Conservation (phyloP, 495 filamentous ascomycete species). For the Neurospora tetraspora region DNA sequence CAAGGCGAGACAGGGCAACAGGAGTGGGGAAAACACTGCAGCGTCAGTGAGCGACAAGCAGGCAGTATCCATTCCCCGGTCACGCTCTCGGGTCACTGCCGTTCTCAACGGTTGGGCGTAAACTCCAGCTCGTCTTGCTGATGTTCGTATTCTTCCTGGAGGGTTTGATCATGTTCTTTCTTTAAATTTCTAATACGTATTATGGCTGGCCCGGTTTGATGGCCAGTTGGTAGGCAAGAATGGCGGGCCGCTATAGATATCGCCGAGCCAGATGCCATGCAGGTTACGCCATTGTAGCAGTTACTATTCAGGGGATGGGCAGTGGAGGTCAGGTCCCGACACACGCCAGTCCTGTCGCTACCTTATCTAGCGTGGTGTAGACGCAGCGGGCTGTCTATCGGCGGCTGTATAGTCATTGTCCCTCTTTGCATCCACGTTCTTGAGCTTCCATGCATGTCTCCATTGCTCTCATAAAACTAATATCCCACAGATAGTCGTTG, state of each 20-base stretch:
- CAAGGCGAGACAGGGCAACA: background rate
- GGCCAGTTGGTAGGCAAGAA: background rate
- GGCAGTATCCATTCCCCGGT: conserved; percentile 5
- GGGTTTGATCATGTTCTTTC: background rate
- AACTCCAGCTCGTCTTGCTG: background rate
- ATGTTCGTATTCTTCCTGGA: background rate
- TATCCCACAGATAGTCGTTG: background rate
- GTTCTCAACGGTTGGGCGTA: background rate
- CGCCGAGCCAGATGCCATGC: background rate
- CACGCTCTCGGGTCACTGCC: background rate
- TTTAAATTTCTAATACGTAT: background rate
- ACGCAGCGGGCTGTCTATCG: background rate
- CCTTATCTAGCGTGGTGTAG: background rate
- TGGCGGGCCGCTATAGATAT: background rate
- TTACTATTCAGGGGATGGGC: background rate
- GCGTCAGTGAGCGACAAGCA: background rate
- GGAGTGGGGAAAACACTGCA: conserved; percentile 1
- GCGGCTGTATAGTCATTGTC: background rate
- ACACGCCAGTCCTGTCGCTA: background rate
- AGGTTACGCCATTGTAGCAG: background rate
- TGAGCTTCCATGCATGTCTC: background rate
- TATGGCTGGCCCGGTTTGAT: background rate
- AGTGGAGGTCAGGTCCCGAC: background rate
- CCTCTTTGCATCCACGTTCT: background rate
- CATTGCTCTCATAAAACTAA: background rate